Percentiles rank a stretch among this genome's conserved stretches.
These are phyloP conservation scores for Hemileccinum impolitum DNA, from an alignment of 768 basidiomycete species.

Conservation along the genomic window DNA sequence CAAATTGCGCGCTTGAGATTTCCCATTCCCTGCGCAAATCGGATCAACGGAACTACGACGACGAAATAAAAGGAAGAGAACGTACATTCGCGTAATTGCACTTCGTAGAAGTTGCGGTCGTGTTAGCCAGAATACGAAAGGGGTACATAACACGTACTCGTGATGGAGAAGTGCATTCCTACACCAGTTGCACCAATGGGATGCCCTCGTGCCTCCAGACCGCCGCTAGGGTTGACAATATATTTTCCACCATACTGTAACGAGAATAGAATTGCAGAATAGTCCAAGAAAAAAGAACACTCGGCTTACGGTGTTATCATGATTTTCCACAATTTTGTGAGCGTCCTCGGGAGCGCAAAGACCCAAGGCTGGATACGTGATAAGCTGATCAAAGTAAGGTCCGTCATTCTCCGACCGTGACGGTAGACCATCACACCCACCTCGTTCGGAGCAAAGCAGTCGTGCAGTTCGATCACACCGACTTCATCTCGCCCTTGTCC, in stretches of 20 bases:
- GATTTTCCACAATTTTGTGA: constrained; percentile 65
- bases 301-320: constrained; percentile 70
- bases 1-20: constrained; percentile 70
- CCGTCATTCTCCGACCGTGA: neutral
- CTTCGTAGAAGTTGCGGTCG: constrained; percentile 30
- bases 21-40: constrained; percentile 57
- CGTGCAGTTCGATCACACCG: constrained; percentile 80
- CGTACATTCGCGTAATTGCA: constrained; percentile 69
- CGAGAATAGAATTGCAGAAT: neutral
- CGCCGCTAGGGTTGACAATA: constrained; percentile 81
- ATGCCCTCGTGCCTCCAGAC: constrained; percentile 81
- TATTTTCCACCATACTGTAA: constrained; percentile 75
- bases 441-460: constrained; percentile 82
- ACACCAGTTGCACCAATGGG: constrained; percentile 77
- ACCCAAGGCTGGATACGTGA: constrained; percentile 76
- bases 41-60: neutral
- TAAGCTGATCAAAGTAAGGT: constrained; percentile 42
- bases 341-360: constrained; percentile 63
- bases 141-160: constrained; percentile 45
- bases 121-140: neutral
- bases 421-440: constrained; percentile 31
- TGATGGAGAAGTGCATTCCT: constrained; percentile 80
- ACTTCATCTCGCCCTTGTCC: constrained; percentile 66
- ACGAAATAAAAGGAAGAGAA: neutral
- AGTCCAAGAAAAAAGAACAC: neutral